These are phyloP conservation scores for Ensete ventricosum DNA, from an alignment of 176 grass and related monocot genomes.

Conservation along the genomic window DNA sequence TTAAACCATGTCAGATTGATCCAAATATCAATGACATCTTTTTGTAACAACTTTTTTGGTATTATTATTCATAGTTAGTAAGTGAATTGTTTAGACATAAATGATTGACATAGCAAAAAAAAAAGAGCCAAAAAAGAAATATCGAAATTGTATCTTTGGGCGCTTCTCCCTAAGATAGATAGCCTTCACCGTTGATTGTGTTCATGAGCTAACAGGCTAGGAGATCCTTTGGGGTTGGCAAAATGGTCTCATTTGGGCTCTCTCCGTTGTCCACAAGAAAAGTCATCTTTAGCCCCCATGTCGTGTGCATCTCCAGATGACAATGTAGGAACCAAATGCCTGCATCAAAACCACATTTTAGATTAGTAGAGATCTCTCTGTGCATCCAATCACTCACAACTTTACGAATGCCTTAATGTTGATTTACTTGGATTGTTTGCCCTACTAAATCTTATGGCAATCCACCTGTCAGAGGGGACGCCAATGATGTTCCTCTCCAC, in stretches of 20 bases:
- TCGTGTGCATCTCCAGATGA: constrained; percentile 74
- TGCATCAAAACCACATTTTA: constrained; percentile 10
- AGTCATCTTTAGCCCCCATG: constrained; percentile 74
- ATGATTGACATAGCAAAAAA: no score
- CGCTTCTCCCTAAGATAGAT: no score
- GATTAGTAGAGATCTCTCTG: neutral
- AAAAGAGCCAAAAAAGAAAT: no score
- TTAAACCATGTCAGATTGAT: no score
- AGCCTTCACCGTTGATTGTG: neutral
- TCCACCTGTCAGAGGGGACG: constrained; percentile 59
- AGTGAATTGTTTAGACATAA: no score
- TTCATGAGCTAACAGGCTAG: constrained; percentile 27
- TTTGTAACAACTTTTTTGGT: no score
- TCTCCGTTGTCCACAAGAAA: constrained; percentile 64
- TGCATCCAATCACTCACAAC: neutral
- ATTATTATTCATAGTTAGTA: no score
- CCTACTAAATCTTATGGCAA: constrained; percentile 54
- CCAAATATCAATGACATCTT: no score
- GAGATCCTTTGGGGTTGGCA: constrained; percentile 62
- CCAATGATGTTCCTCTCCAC: constrained; percentile 58
- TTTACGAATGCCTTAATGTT: constrained; percentile 5
- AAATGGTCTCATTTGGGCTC: constrained; percentile 43
- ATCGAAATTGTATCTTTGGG: no score
- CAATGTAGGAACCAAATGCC: constrained; percentile 83
- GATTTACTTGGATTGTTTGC: constrained; percentile 60